These are phyloP conservation scores for Epichloe amarillans DNA, from an alignment of 2,329 filamentous ascomycete species.

Conservation along the genomic window DNA sequence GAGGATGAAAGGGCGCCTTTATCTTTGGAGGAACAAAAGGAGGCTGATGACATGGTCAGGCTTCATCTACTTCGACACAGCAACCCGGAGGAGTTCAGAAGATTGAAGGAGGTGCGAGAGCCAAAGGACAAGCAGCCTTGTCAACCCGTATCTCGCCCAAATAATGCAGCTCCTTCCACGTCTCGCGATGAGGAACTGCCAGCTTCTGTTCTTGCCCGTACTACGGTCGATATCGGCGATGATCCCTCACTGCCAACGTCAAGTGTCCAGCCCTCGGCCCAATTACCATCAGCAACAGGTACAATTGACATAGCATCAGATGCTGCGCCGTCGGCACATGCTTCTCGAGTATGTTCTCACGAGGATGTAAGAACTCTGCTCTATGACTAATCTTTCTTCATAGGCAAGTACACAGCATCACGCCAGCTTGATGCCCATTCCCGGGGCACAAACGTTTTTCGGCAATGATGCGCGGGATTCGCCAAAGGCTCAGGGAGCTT, in stretches of 20 bases:
- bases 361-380: background rate
- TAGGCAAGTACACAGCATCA: slow-evolving; percentile 2
- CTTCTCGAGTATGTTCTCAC: background rate
- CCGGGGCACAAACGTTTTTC: slow-evolving; percentile 25
- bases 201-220: background rate
- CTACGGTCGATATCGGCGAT: slow-evolving; percentile 1
- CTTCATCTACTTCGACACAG: slow-evolving; percentile 19
- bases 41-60: slow-evolving; percentile 32
- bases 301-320: background rate
- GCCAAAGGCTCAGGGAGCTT: background rate
- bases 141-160: background rate
- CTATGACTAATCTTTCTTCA: background rate
- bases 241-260: background rate
- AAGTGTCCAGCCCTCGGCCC: background rate
- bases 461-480: slow-evolving; percentile 7
- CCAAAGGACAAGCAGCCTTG: background rate
- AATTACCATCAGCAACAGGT: background rate
- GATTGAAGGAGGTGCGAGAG: slow-evolving; percentile 10
- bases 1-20: slow-evolving; percentile 46
- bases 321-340: background rate
- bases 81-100: slow-evolving; percentile 20
- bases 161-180: background rate
- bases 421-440: slow-evolving; percentile 18
- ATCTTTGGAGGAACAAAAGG: slow-evolving; percentile 45
- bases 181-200: background rate